These are phyloP conservation scores for Globisporangium megalacanthum DNA, from an alignment of 352 stramenopile species.

Conservation along the genomic window DNA sequence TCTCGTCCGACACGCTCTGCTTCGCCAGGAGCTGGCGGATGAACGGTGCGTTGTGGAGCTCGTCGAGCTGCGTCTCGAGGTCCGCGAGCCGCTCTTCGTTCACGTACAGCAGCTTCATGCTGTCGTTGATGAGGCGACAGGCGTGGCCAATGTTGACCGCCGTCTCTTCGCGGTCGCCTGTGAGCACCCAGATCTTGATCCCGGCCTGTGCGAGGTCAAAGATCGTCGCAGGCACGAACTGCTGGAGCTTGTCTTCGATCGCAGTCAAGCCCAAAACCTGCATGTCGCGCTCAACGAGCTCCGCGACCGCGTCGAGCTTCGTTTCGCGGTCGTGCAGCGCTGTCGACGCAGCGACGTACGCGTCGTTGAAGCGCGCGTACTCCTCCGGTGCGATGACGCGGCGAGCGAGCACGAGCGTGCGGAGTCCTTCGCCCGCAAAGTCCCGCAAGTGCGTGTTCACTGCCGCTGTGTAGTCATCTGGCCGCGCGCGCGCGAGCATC, in stretches of 20 bases:
- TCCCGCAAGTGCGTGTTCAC: constrained; percentile 54
- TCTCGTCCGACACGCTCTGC: constrained; percentile 38
- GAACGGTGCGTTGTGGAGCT: constrained; percentile 31
- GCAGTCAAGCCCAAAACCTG: constrained; percentile 84
- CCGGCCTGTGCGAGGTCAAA: constrained; percentile 79
- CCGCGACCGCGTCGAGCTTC: constrained; percentile 43
- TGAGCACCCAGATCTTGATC: constrained; percentile 95
- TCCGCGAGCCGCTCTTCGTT: constrained; percentile 40
- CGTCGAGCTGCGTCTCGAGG: constrained; percentile 47
- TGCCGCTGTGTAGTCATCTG: constrained; percentile 23
- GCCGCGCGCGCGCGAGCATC: constrained; percentile 54
- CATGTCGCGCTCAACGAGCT: constrained; percentile 65
- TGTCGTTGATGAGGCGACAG: constrained; percentile 63
- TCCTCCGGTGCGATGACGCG: constrained; percentile 49
- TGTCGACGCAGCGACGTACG: constrained; percentile 54
- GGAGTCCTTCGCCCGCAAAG: constrained; percentile 80
- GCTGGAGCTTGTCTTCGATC: constrained; percentile 93
- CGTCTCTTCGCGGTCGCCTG: constrained; percentile 92
- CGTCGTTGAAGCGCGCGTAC: constrained; percentile 55
- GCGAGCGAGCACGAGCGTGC: constrained; percentile 74
- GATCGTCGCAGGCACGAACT: constrained; percentile 85
- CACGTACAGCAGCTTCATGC: constrained; percentile 46
- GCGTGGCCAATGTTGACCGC: constrained; percentile 91
- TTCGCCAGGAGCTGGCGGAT: constrained; percentile 39
- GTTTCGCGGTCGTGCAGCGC: constrained; percentile 49